Base-by-base conservation (phyloP, 164 flowering plant genomes). In the Tinospora cordifolia region DNA sequence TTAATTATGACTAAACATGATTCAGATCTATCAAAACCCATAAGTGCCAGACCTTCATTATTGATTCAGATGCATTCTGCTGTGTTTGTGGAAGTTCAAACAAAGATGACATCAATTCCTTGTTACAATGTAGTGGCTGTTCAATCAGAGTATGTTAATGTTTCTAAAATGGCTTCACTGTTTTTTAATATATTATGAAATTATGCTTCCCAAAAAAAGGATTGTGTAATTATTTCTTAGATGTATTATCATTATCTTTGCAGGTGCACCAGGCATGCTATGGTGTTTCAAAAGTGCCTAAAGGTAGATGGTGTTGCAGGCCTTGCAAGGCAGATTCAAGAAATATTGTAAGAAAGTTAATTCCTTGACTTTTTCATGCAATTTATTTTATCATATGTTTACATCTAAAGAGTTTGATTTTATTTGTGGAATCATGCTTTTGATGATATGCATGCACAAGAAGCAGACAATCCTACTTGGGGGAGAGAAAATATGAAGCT, bases 221-320 rank as follows among this genome's bases (percentile, higher is more conserved):
- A n/a, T 19, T 63, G 19, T 71, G 41, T 63, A 12, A 54, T 67
- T 47, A 10, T 39, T 8, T 54, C 34, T 39, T 66, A 68, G 66
- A 66, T 65, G 38, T 7, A 46, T 25, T 15, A 21, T 15, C 60
- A 54, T 68, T 30, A 70, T 70, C 19, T 76, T 67, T 62, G 65
- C 79, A 87, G 88, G 88, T 86, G 65, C 88, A 84, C 67, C 91
- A 87, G 62, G 87, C 89, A 76, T 87, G 91, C 77, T 87, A 84
- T 80, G 88, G 87, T 69, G 76, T 87, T 78, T 70, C 79, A 5
- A 84, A 69, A 77, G 82, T 81, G 34, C 89, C 91, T 57, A 86
- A 81, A 82, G 84, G 80, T 72, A 67, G 59, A 44, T 86, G 87
- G 89, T 80, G 71, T 74, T 87, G 87, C 77, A 82, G 87, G 67